These are phyloP conservation scores for Phalaenopsis hybrid DNA, from an alignment of 116 monocot species.

Conservation along the genomic window DNA sequence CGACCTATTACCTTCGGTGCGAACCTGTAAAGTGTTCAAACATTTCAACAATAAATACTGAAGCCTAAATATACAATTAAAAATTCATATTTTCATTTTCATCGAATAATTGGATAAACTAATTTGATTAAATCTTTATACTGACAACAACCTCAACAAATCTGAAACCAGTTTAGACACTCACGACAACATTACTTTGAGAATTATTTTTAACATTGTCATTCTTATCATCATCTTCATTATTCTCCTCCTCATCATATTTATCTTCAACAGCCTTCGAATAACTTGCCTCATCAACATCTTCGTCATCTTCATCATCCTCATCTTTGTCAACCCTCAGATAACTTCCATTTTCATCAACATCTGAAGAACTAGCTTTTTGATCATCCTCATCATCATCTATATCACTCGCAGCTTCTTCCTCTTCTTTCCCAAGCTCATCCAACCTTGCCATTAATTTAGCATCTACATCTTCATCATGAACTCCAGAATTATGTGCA, in stretches of 20 bases:
- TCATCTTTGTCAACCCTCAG: not conserved
- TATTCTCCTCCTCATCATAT: not conserved
- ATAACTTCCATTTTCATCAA: too few relatives aligned
- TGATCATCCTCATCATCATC: constrained; percentile 14
- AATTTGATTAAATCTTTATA: not conserved
- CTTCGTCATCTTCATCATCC: constrained; percentile 10
- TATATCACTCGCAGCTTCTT: constrained; percentile 23
- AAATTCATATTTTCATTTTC: too few relatives aligned
- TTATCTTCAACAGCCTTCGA: constrained; percentile 6
- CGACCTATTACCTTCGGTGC: constrained; percentile 5
- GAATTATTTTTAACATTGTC: constrained; percentile 8
- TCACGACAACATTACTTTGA: constrained; percentile 21
- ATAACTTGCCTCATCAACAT: constrained; percentile 1
- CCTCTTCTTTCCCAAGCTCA: constrained; percentile 78
- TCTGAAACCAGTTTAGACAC: constrained; percentile 12
- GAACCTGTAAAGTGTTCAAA: not conserved
- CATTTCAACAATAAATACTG: too few relatives aligned
- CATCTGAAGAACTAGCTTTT: too few relatives aligned
- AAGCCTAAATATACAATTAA: too few relatives aligned
- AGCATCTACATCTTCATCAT: constrained; percentile 42
- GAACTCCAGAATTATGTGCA: constrained; percentile 15
- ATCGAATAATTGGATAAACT: not conserved
- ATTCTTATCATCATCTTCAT: constrained; percentile 5
- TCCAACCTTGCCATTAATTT: constrained; percentile 60
- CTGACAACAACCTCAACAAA: constrained; percentile 10